Conservation (phyloP, 179 eudicot species). For the Sideroxylon spinosum region DNA sequence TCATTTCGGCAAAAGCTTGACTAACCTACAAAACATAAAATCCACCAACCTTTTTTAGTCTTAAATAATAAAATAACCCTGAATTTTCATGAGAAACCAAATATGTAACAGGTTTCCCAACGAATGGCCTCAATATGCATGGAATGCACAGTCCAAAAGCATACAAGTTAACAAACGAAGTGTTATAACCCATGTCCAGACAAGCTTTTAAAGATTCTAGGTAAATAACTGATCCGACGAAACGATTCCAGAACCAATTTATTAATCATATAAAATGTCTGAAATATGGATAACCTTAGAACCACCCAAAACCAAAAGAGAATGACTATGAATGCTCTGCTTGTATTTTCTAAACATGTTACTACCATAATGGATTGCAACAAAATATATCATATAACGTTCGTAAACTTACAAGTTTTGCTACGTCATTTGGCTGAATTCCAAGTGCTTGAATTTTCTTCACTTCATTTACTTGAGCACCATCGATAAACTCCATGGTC, state of each 20-base stretch:
- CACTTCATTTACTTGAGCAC: constrained; percentile 69
- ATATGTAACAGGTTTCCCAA: not conserved
- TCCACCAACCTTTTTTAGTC: not conserved
- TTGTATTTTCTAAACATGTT: not conserved
- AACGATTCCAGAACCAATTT: not conserved
- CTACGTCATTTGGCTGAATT: constrained; percentile 69
- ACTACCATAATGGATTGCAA: not conserved
- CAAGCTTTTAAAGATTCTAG: not conserved
- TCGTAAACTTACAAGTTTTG: constrained; percentile 56
- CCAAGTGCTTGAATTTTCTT: constrained; percentile 63
- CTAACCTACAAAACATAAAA: constrained; percentile 53
- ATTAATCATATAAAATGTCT: not conserved
- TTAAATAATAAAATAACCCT: not conserved
- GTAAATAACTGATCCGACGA: not conserved
- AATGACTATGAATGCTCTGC: not conserved
- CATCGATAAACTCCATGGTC: constrained; percentile 95
- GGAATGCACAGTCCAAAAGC: not conserved
- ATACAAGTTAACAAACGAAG: not conserved
- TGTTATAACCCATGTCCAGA: not conserved
- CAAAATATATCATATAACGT: constrained; percentile 4
- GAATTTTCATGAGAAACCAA: not conserved
- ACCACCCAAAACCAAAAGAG: not conserved
- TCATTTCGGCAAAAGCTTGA: constrained; percentile 97
- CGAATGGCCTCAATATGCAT: not conserved
- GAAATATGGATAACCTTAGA: not conserved